Evolutionary conservation across 805 yeast species (phyloP).

Genomic region (Teunomyces lycoperdinae): DNA sequence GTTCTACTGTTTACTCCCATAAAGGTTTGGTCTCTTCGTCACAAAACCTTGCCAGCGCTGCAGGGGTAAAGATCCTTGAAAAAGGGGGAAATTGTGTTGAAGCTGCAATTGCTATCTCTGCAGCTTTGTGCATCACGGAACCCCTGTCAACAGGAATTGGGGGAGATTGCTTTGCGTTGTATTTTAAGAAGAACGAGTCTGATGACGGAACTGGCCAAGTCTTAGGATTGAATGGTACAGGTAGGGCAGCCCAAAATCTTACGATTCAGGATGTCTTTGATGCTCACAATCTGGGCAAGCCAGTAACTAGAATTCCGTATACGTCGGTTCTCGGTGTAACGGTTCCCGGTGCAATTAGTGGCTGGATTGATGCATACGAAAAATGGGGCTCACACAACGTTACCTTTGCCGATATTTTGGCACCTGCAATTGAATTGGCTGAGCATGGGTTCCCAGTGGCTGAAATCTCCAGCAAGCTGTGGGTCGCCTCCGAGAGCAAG

Average conservation of each 20-base stretch:
- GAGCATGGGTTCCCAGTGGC: conserved; percentile 65
- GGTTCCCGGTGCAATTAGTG: conserved; percentile 80
- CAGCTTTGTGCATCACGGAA: conserved; percentile 53
- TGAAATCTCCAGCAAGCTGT: conserved; percentile 49
- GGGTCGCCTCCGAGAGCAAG: conserved; percentile 41
- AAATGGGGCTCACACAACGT: conserved; percentile 74
- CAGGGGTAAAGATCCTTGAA: conserved; percentile 62
- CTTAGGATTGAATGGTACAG: conserved; percentile 72
- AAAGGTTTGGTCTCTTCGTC: conserved; percentile 73
- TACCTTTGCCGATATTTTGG: conserved; percentile 52
- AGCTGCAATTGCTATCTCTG: conserved; percentile 60
- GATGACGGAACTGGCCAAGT: conserved; percentile 45
- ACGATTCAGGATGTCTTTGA: conserved; percentile 47
- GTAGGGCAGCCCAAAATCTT: conserved; percentile 57
- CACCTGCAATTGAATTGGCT: conserved; percentile 68
- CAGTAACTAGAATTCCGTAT: conserved; percentile 48
- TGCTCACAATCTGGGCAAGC: conserved; percentile 36
- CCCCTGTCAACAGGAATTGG: conserved; percentile 65
- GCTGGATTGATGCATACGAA: conserved; percentile 69
- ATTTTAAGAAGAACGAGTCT: conserved; percentile 36
- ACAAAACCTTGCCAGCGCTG: conserved; percentile 75
- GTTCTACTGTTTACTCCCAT: conserved; percentile 72
- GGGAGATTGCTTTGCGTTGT: conserved; percentile 66
- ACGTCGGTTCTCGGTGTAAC: conserved; percentile 59
- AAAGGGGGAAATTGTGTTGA: conserved; percentile 74